A percentile compares a stretch with the other conserved stretches of the same genome.
Evolutionary conservation across 2,329 filamentous ascomycete genomes (phyloP).

Genomic region (Macrophomina phaseolina): DNA sequence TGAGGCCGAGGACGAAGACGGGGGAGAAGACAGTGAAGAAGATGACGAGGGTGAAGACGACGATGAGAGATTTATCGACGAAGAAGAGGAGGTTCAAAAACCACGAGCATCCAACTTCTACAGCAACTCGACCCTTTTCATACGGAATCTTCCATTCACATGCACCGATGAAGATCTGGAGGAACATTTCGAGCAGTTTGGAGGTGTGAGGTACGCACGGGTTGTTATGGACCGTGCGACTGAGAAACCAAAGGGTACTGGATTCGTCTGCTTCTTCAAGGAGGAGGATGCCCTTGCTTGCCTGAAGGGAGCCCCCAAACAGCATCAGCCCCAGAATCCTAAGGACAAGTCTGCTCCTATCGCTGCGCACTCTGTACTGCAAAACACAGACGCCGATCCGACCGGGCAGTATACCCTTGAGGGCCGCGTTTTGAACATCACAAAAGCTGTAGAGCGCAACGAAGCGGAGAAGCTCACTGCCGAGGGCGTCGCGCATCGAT

Average conservation of each 20-base stretch:
- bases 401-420: constrained; percentile 88
- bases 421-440: constrained; percentile 82
- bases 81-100: constrained; percentile 45
- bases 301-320: constrained; percentile 72
- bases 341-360: constrained; percentile 53
- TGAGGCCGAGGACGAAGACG: constrained; percentile 49
- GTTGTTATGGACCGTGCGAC: constrained; percentile 87
- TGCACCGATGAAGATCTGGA: constrained; percentile 82
- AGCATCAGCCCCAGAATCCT: constrained; percentile 38
- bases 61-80: constrained; percentile 43
- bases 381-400: constrained; percentile 82
- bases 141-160: constrained; percentile 93
- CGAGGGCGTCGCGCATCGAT: constrained; percentile 66
- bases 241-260: constrained; percentile 87
- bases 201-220: constrained; percentile 85
- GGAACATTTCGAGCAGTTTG: constrained; percentile 86
- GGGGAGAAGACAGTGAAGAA: constrained; percentile 53
- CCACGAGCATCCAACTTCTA: constrained; percentile 34
- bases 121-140: constrained; percentile 80
- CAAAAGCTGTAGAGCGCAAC: constrained; percentile 81
- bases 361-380: constrained; percentile 74
- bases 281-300: constrained; percentile 76
- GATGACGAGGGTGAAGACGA: constrained; percentile 47
- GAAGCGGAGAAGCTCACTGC: constrained; percentile 79
- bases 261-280: constrained; percentile 91